Conservation (phyloP, 2,329 filamentous ascomycete species). For the Claviceps humidiphila region DNA sequence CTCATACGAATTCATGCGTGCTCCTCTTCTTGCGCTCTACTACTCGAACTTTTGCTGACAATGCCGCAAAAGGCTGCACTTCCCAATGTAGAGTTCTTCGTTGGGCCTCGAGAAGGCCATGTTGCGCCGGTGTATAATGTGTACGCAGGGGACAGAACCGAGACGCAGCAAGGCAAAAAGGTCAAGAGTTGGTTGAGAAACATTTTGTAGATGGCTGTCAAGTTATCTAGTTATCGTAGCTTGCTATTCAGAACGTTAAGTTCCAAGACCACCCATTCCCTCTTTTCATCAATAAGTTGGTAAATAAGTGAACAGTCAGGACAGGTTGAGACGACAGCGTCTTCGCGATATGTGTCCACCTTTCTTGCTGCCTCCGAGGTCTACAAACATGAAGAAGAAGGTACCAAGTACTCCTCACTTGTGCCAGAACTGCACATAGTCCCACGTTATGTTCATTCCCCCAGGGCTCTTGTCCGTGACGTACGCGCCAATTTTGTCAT, state of each 20-base stretch:
- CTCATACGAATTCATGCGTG: too few relatives aligned
- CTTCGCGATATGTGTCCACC: too few relatives aligned
- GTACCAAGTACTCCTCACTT: not conserved
- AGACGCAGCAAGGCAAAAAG: constrained; percentile 12
- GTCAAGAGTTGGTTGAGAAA: constrained; percentile 11
- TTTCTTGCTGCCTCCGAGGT: too few relatives aligned
- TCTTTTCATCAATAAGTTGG: too few relatives aligned
- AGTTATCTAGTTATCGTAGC: too few relatives aligned
- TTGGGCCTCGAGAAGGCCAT: constrained; percentile 10
- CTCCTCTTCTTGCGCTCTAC: not conserved
- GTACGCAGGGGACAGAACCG: constrained; percentile 9
- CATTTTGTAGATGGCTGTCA: constrained; percentile 4
- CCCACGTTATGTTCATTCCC: constrained; percentile 10
- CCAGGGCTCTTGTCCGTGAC: constrained; percentile 12
- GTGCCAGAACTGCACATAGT: constrained; percentile 10
- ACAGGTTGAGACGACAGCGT: too few relatives aligned
- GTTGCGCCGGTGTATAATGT: constrained; percentile 12
- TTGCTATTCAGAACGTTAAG: too few relatives aligned
- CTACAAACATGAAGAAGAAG: not conserved
- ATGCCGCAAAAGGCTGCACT: constrained; percentile 6
- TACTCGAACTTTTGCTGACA: not conserved
- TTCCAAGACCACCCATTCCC: too few relatives aligned
- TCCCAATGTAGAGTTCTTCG: constrained; percentile 9
- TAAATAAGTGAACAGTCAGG: too few relatives aligned
- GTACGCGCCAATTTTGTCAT: constrained; percentile 15